A percentile compares a stretch with the other conserved stretches of the same genome.
These are phyloP conservation scores for Heliosperma pusillum DNA, from an alignment of 148 eudicot species.

Conservation along the genomic window DNA sequence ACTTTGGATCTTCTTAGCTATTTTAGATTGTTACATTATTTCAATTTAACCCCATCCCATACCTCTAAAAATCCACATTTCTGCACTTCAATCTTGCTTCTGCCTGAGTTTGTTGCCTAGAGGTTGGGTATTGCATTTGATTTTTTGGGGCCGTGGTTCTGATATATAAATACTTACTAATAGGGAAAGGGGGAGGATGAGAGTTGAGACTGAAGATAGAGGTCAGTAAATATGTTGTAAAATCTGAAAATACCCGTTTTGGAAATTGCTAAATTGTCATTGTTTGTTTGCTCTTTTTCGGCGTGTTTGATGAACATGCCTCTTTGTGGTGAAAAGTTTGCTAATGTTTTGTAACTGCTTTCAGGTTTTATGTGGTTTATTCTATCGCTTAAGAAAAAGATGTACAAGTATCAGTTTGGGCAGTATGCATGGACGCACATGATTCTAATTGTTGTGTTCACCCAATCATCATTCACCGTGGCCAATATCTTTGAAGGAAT, in stretches of 20 bases:
- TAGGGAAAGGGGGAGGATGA: neutral
- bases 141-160: too few species aligned
- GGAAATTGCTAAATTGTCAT: neutral
- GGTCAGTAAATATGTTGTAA: neutral
- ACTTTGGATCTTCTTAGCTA: neutral
- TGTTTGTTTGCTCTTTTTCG: neutral
- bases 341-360: slow-evolving; percentile 20
- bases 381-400: slow-evolving; percentile 88
- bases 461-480: slow-evolving; percentile 90
- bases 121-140: too few species aligned
- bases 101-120: neutral
- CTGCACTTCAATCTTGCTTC: neutral
- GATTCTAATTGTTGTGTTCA: slow-evolving; percentile 96
- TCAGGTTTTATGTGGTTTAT: slow-evolving; percentile 98
- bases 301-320: neutral
- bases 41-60: neutral
- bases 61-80: neutral
- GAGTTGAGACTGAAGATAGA: neutral
- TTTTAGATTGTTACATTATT: neutral
- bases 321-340: slow-evolving; percentile 12
- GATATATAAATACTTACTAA: too few species aligned
- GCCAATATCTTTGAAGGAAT: slow-evolving; percentile 98
- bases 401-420: slow-evolving; percentile 99
- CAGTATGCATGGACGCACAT: slow-evolving; percentile 99
- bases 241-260: neutral